Evolutionary conservation across 83 land plant genomes (phyloP), one percentile per base, ranked within the genome.

Genomic region (Picea abies): DNA sequence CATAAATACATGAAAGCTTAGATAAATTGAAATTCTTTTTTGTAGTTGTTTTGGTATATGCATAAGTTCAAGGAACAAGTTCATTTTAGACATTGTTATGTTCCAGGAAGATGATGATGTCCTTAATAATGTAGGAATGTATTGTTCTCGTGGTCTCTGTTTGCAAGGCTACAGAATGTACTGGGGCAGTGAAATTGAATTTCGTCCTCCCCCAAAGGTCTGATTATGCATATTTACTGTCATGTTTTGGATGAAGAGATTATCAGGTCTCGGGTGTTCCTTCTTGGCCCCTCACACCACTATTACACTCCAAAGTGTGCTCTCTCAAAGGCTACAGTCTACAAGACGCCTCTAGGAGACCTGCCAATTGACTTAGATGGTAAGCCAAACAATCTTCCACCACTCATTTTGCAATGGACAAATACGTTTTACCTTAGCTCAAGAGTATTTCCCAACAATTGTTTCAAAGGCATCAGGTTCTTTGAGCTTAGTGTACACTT

Each of bases 281-380:
- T 97, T 78, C 94, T 97, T 83, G 99, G 99, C 72, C 99, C 99
- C 29, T 97, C 99, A 26, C 99, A 97, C 79, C 99, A 97, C 79
- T 90, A 96, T 85, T 96, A 90, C 81, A 97, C 99, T 76, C 90
- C 93, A 83, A 97, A 89, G 81, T 97, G 98, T 89, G 98, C 98
- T 60, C 90, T 97, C 79, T 89, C 98, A 66, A 90, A 71, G 65
- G 92, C 97, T 22, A 88, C 97, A n/a, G 84, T 93, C 16, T 97
- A 96, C 85, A 89, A 88, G 85, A 96, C 98, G 1, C 99, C 99
- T 12, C 81, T 97, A 35, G 99, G 99, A 44, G 97, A 97, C 83
- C 90, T 97, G 68, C 91, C 94, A 11, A 88, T 97, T 86, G 99
- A 97, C 88, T 78, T 84, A 17, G 99, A 96, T 92, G 98, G 99